Base-by-base conservation (phyloP, 2,329 filamentous ascomycete species). In the Fusarium coicis region DNA sequence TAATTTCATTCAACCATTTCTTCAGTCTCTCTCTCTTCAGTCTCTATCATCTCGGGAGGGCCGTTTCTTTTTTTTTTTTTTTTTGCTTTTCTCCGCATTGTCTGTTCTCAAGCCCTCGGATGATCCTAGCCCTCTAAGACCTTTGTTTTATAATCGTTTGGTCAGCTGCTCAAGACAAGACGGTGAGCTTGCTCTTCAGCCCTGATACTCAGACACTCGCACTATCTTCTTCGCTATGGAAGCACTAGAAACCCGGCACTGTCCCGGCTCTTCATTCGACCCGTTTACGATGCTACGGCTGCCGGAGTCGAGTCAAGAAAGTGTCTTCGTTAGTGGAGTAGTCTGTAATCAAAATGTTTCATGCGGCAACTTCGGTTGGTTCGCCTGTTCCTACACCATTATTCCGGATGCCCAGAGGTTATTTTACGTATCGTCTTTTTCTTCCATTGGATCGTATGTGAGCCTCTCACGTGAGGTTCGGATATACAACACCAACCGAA, bases 21-120 rank as follows among this genome's bases (percentile, higher is more conserved):
- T 56, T 60, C 37, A 63, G 58, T 28, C 68, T 26, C 46, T 18
- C 50, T 18, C 2, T 6, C n/a, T 23, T 15, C 15, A 39, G 16
- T 18, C 36, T 23, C 16, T 16, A 18, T 6, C 16, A 23, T 19
- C 30, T 44, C 36, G 46, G 44, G 30, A 44, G 21, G 30, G 34
- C 50, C 65, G 46, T 58, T 21, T n/a, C n/a, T n/a, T n/a, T n/a
- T n/a, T n/a, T n/a, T n/a, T n/a, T n/a, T n/a, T n/a, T n/a, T 46
- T 40, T 40, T 59, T 60, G 19, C 54, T 61, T 40, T 46, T 60
- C 70, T 72, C 70, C 70, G 66, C 57, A 73, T 34, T 52, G 39
- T 72, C 68, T 68, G 42, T 68, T 47, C 50, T 54, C 49, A 30
- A 32, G 19, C 42, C 42, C 19, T 39, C 10, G 10, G 40, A 37